Percentiles rank a stretch among this genome's conserved stretches.
Evolutionary conservation across 2,329 filamentous ascomycete species (phyloP).

Genomic region (Chaetomium strumarium): DNA sequence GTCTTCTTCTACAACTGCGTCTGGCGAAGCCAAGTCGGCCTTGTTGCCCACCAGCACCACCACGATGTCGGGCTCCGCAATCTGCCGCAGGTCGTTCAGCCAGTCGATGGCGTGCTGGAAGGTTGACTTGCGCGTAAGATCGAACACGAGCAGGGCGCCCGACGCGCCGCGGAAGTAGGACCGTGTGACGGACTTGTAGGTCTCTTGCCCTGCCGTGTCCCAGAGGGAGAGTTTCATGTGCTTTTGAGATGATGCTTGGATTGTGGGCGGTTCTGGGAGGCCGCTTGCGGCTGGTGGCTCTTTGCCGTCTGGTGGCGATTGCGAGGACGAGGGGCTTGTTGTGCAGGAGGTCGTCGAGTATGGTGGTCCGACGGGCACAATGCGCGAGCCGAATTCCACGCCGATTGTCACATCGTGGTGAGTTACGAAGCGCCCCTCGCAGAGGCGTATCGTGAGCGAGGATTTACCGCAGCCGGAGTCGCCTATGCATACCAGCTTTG

Average conservation of each 20-base stretch:
- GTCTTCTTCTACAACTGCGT: slow-evolving; percentile 28
- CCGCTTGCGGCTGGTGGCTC: slow-evolving; percentile 31
- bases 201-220: slow-evolving; percentile 96
- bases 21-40: slow-evolving; percentile 62
- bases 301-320: neutral
- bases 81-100: slow-evolving; percentile 89
- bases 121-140: slow-evolving; percentile 79
- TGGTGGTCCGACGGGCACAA: slow-evolving; percentile 24
- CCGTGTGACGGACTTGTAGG: slow-evolving; percentile 91
- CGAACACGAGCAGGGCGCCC: slow-evolving; percentile 79
- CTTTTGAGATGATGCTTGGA: slow-evolving; percentile 43
- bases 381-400: slow-evolving; percentile 81
- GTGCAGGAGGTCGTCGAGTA: slow-evolving; percentile 33
- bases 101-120: slow-evolving; percentile 87
- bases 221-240: slow-evolving; percentile 93
- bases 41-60: slow-evolving; percentile 96
- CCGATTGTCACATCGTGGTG: slow-evolving; percentile 97
- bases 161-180: slow-evolving; percentile 83
- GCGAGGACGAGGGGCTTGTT: slow-evolving; percentile 36
- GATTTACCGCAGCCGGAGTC: slow-evolving; percentile 97
- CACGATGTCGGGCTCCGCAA: slow-evolving; percentile 92
- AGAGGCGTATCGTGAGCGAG: slow-evolving; percentile 86
- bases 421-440: slow-evolving; percentile 89
- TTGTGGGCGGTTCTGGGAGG: slow-evolving; percentile 48
- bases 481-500: slow-evolving; percentile 96